phyloP scores from a whole-genome alignment of 2,329 filamentous ascomycete species.

The Fusarium pseudoanthophilum region DNA sequence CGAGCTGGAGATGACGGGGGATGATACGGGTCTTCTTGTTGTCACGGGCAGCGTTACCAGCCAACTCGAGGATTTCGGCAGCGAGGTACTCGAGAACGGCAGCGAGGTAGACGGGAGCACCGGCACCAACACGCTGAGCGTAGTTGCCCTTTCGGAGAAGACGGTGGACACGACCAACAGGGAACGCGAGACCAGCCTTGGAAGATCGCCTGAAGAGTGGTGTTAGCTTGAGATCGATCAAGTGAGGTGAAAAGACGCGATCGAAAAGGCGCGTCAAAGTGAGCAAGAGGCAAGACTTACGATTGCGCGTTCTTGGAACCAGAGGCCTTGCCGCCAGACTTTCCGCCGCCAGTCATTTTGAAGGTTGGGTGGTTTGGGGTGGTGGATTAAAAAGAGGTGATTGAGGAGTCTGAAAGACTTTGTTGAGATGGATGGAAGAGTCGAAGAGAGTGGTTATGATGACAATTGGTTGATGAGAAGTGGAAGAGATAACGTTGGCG shows the following conservation, averaged over 20 bases:
- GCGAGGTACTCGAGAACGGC: conserved; percentile 98
- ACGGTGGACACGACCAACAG: conserved; percentile 99
- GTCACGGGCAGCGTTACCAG: conserved; percentile 97
- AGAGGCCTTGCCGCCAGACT: conserved; percentile 99
- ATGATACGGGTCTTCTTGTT: conserved; percentile 99
- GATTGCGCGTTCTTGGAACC: conserved; percentile 99
- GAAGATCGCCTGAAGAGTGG: conserved; percentile 82
- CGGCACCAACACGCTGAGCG: conserved; percentile 98
- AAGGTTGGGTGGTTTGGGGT: conserved; percentile 51
- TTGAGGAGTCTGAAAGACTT: conserved; percentile 34
- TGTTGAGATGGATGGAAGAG: conserved; percentile 38
- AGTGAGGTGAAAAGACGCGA: background rate
- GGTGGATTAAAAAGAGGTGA: conserved; percentile 25
- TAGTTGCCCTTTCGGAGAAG: conserved; percentile 99
- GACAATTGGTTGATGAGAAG: conserved; percentile 51
- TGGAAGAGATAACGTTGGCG: conserved; percentile 53
- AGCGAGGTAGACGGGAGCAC: conserved; percentile 95
- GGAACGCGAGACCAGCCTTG: conserved; percentile 99
- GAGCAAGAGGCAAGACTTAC: conserved; percentile 66
- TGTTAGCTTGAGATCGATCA: conserved; percentile 20
- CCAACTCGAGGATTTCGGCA: conserved; percentile 98
- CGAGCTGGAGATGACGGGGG: conserved; percentile 96
- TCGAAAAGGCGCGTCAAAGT: background rate
- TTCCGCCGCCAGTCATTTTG: conserved; percentile 99
- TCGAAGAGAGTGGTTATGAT: conserved; percentile 51